Percentiles rank a stretch among this genome's conserved stretches.
phyloP scores from a whole-genome alignment of 1,139 yeast species.

The Blastobotrys malaysiensis region DNA sequence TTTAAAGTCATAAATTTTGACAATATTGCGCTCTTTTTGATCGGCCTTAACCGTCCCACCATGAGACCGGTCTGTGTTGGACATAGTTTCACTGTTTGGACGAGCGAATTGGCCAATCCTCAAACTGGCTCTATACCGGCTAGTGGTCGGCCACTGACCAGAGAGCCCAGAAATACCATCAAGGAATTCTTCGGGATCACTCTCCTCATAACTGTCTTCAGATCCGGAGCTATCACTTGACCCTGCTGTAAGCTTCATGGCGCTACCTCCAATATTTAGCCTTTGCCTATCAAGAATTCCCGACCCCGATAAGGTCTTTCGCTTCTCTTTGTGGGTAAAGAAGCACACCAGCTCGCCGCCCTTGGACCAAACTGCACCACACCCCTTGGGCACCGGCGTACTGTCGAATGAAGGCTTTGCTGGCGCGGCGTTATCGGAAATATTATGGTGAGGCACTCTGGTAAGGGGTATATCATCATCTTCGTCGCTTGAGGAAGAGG shows the following conservation, averaged over 20 bases:
- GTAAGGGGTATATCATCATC: constrained; percentile 19
- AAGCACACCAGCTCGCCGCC: constrained; percentile 78
- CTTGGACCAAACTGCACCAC: constrained; percentile 86
- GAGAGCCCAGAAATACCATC: constrained; percentile 2
- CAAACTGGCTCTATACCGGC: constrained; percentile 4
- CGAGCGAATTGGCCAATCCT: constrained; percentile 6
- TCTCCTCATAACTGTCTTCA: constrained; percentile 3
- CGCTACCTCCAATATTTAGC: neutral
- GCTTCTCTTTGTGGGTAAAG: constrained; percentile 48
- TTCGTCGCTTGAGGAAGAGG: constrained; percentile 23
- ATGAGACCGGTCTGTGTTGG: constrained; percentile 15
- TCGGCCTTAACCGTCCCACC: constrained; percentile 4
- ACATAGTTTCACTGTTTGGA: constrained; percentile 11
- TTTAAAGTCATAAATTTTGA: constrained; percentile 60
- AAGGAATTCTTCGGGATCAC: neutral
- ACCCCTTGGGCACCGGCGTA: constrained; percentile 87
- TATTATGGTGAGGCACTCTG: constrained; percentile 16
- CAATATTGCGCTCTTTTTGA: constrained; percentile 40
- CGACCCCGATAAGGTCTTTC: neutral
- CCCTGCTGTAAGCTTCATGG: neutral
- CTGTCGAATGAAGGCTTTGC: constrained; percentile 48
- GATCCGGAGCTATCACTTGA: neutral
- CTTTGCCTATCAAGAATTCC: neutral
- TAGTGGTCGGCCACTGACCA: constrained; percentile 6
- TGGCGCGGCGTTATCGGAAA: constrained; percentile 1